Conservation (phyloP, 2,329 filamentous ascomycete species). For the Ceratocystis huliohia region DNA sequence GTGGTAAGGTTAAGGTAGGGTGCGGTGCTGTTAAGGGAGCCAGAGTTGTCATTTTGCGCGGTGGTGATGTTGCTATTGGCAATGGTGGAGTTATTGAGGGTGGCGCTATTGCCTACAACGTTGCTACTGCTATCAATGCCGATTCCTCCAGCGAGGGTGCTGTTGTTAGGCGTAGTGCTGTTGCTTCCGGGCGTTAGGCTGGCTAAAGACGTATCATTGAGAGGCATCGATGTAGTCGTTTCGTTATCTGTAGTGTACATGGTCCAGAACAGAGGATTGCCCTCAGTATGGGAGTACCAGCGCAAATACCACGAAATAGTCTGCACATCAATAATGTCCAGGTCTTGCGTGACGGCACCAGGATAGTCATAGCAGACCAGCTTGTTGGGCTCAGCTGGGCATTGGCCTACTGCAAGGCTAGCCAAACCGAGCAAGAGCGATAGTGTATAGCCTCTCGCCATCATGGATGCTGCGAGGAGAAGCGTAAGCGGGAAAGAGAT, state of each 20-base stretch:
- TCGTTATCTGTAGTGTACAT: constrained; percentile 19
- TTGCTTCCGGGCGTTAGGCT: background rate
- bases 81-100: background rate
- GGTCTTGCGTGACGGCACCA: constrained; percentile 16
- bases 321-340: constrained; percentile 17
- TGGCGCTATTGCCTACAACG: background rate
- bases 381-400: constrained; percentile 9
- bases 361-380: constrained; percentile 21
- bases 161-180: background rate
- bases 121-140: background rate
- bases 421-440: background rate
- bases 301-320: constrained; percentile 21
- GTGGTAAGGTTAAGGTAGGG: constrained; percentile 10
- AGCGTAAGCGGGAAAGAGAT: background rate
- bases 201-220: constrained; percentile 13
- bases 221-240: constrained; percentile 13
- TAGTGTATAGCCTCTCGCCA: constrained; percentile 1
- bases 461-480: background rate
- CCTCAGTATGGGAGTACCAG: constrained; percentile 18
- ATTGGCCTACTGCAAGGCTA: constrained; percentile 8
- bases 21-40: constrained; percentile 1
- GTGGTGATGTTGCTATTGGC: background rate
- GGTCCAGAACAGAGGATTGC: constrained; percentile 20
- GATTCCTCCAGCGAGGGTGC: background rate
- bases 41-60: background rate